phyloP scores from a whole-genome alignment of 345 rosid genomes.

The Melastoma malabathricum region DNA sequence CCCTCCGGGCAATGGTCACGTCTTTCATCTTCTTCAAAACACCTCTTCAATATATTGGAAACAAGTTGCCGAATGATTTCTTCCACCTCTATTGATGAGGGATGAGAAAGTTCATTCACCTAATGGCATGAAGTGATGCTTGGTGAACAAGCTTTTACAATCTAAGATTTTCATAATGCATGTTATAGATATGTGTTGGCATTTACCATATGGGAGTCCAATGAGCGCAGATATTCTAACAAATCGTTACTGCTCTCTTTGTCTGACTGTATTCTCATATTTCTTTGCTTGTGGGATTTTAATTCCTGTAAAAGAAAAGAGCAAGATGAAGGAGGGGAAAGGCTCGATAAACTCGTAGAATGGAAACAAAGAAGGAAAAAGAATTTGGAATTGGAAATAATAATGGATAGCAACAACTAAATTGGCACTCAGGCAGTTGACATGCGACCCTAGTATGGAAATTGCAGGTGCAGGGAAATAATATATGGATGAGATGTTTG shows the following conservation, averaged over 20 bases:
- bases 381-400: too few relatives aligned
- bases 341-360: too few relatives aligned
- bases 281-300: slow-evolving; percentile 44
- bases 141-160: neutral
- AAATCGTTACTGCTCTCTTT: slow-evolving; percentile 53
- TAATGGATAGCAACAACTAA: too few relatives aligned
- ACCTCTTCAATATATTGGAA: slow-evolving; percentile 35
- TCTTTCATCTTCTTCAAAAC: slow-evolving; percentile 31
- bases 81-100: slow-evolving; percentile 77
- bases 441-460: too few relatives aligned
- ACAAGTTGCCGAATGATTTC: slow-evolving; percentile 80
- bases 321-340: neutral
- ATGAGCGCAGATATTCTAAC: slow-evolving; percentile 73
- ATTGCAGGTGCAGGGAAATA: too few relatives aligned
- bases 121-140: slow-evolving; percentile 8
- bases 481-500: too few relatives aligned
- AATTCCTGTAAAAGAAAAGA: slow-evolving; percentile 43
- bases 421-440: too few relatives aligned
- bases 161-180: neutral
- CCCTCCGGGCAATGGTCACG: slow-evolving; percentile 15
- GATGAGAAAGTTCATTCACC: slow-evolving; percentile 71
- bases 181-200: neutral
- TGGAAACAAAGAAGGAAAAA: neutral
- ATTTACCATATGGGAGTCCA: slow-evolving; percentile 62
- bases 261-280: slow-evolving; percentile 29